Evolutionary conservation across 306 rosid species (phyloP), one percentile per base, ranked within the genome.

Genomic region (Citrullus amarus): DNA sequence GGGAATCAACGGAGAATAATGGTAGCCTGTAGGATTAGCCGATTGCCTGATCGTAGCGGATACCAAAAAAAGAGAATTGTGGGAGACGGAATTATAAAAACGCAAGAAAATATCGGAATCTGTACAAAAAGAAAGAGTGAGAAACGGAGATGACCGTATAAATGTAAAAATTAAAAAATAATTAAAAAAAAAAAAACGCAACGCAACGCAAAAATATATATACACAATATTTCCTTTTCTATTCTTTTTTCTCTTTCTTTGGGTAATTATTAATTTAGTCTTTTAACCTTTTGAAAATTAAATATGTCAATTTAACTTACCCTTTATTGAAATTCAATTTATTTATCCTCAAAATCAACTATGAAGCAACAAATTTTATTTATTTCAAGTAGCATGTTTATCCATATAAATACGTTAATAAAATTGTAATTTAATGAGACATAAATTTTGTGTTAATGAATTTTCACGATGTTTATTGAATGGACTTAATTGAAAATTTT

Each of bases 21-120:
- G 53, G 32, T 68, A 68, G 75, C 54, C 74, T 67, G 32, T 67
- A 67, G 74, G 74, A 67, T 67, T 67, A 67, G 9, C 32, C 75
- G 34, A 68, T 68, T 68, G 53, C 75, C 54, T 41, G 34, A 41
- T 20, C 18, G 75, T 68, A 68, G 54, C 36, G 18, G 55, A 68
- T 68, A 41, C 75, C 54, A 68, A 68, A 10, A 36, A 39, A 20
- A 8, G 6, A 16, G 71, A 36, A 18, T 36, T 38, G 50, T 18
- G 70, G 22, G 12, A 34, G 22, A 20, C 34, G 39, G 9, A 1
- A 13, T 60, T 60, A 11, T 5, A 62, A 62, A 14, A 62, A 1
- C 3, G 8, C 3, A 17, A 17, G 0, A 17, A 66, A 38, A 13
- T 36, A 7, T 2, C 22, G 18, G 20, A 34, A 62, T 58, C 34